phyloP scores from a whole-genome alignment of 345 rosid genomes.

The Brassica napus region DNA sequence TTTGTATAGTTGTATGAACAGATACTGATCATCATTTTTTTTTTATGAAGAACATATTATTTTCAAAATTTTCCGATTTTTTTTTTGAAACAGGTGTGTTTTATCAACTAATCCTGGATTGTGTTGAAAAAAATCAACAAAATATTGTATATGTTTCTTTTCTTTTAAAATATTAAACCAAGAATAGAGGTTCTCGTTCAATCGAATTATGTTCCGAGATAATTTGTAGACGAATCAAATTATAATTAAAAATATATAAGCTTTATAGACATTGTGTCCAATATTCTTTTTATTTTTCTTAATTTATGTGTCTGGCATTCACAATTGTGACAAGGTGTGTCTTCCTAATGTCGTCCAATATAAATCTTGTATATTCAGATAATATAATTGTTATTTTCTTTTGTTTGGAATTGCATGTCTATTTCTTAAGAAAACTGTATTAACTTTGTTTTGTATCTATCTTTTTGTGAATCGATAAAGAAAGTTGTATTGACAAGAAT shows the following conservation, averaged over 20 bases:
- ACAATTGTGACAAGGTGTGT: not conserved
- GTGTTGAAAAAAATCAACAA: not conserved
- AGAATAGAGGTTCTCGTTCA: not conserved
- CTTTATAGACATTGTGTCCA: not conserved
- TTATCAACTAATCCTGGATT: not conserved
- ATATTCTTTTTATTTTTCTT: no score
- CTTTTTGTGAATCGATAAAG: not conserved
- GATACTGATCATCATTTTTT: not conserved
- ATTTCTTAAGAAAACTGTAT: not conserved
- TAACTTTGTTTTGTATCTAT: not conserved
- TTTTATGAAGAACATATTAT: not conserved
- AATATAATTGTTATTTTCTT: no score
- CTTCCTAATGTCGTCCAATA: not conserved
- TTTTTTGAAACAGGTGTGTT: no score
- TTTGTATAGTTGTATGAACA: not conserved
- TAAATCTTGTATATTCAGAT: not conserved
- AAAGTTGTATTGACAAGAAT: not conserved
- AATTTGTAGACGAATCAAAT: not conserved
- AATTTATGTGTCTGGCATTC: not conserved
- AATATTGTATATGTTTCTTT: not conserved
- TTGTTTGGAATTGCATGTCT: not conserved
- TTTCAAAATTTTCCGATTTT: not conserved
- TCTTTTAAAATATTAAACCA: not conserved
- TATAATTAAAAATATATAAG: no score
- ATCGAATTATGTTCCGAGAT: not conserved